phyloP scores from a whole-genome alignment of 257 asterid genomes.

The Ocimum tenuiflorum region DNA sequence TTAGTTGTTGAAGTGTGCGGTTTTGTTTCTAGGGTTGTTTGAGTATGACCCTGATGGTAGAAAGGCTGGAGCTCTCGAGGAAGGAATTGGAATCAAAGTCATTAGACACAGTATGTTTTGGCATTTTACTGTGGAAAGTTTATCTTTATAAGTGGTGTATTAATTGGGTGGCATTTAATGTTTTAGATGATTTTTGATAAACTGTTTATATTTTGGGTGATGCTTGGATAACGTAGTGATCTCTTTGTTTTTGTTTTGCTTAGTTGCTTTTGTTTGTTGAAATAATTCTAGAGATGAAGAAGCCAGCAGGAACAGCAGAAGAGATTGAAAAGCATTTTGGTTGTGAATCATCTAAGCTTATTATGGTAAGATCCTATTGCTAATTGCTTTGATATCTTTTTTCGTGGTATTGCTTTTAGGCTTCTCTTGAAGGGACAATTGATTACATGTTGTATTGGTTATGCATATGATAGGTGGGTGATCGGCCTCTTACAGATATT shows the following conservation, averaged over 20 bases:
- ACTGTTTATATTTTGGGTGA: background rate
- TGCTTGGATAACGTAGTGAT: background rate
- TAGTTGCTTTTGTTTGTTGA: constrained; percentile 15
- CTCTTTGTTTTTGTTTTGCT: constrained; percentile 8
- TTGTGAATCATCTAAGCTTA: constrained; percentile 72
- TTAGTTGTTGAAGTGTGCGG: constrained; percentile 2
- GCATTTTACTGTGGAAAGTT: background rate
- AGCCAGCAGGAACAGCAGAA: constrained; percentile 89
- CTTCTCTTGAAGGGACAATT: background rate
- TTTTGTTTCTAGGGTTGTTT: constrained; percentile 46
- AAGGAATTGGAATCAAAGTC: constrained; percentile 74
- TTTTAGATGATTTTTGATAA: background rate
- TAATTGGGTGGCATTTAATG: background rate
- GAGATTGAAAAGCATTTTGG: constrained; percentile 79
- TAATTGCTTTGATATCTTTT: background rate
- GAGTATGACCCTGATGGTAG: constrained; percentile 87
- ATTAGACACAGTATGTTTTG: constrained; percentile 62
- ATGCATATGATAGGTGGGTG: constrained; percentile 69
- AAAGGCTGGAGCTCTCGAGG: constrained; percentile 70
- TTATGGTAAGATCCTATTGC: constrained; percentile 51
- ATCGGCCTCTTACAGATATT: constrained; percentile 89
- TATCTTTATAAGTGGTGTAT: background rate
- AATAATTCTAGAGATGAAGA: constrained; percentile 51
- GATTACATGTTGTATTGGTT: constrained; percentile 12
- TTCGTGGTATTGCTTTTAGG: background rate